Percentiles rank a stretch among this genome's conserved stretches.
phyloP scores from a whole-genome alignment of 2,329 filamentous ascomycete species.

The Thielaviopsis populi region DNA sequence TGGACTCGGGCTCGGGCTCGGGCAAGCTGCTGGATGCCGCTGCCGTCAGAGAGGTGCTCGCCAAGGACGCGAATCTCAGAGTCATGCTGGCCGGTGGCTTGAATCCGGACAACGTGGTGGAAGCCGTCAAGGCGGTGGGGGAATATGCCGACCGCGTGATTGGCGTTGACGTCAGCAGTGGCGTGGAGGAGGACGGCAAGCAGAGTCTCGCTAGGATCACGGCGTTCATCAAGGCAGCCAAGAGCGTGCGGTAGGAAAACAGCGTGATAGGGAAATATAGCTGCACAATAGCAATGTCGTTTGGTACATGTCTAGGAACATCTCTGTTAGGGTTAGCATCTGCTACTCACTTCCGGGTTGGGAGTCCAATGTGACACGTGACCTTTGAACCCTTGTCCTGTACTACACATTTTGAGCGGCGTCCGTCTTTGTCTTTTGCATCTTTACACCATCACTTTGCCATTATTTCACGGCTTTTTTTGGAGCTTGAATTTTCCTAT shows the following conservation, averaged over 20 bases:
- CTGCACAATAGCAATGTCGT: neutral
- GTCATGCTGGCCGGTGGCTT: conserved; percentile 78
- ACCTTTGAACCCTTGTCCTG: neutral
- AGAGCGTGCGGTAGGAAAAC: conserved; percentile 35
- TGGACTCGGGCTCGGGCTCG: conserved; percentile 77
- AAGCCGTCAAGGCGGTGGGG: conserved; percentile 48
- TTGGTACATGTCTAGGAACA: neutral
- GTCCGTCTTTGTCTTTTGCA: neutral
- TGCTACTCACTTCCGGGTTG: neutral
- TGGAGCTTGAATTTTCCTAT: neutral
- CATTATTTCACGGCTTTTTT: neutral
- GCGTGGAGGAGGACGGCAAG: conserved; percentile 69
- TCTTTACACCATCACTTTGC: neutral
- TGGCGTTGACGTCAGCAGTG: conserved; percentile 86
- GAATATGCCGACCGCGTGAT: conserved; percentile 45
- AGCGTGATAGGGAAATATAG: neutral
- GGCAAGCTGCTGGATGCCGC: conserved; percentile 62
- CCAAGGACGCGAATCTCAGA: conserved; percentile 52
- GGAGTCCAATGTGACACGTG: neutral
- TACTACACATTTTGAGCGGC: neutral
- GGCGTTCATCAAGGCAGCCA: conserved; percentile 63
- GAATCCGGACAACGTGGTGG: conserved; percentile 60
- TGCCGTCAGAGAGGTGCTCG: conserved; percentile 51
- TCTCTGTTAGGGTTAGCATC: neutral
- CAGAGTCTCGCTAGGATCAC: conserved; percentile 72